Base-by-base conservation (phyloP, 2,329 filamentous ascomycete genomes). In the Canariomyces notabilis region DNA sequence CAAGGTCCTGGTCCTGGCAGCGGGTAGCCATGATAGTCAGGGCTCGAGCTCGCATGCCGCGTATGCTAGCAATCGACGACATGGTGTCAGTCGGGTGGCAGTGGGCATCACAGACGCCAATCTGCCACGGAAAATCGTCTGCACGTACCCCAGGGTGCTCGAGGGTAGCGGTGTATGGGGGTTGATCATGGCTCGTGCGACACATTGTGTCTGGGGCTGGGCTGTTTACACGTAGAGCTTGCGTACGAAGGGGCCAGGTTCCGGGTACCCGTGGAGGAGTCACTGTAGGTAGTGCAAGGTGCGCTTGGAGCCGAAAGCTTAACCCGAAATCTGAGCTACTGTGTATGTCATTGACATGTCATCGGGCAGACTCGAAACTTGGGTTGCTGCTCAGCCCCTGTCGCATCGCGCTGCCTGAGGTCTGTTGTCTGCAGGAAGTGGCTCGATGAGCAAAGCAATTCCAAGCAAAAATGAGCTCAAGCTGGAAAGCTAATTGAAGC, bases 61-160 rank as follows among this genome's bases (percentile, higher is more conserved):
- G 68, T 33, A 91, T 81, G 11, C 62, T 64, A 9, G 70, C 55
- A 39, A 86, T 65, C 15, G 74, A 79, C 34, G 73, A 66, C 76
- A 89, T 82, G 16, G 82, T 87, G 64, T 91, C 87, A 21, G 87
- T 91, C 4, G 87, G 87, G 62, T 93, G 87, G 64, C 87, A 91
- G 69, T 93, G 87, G 18, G 87, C 85, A 61, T 93, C 87, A 61
- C 76, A 87, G 49, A 88, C 72, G 39, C 82, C 83, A 23, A 83
- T 65, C 46, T 83, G 73, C 85, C 85, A 89, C 11, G 85, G 85
- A 55, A 83, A 82, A 20, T 66, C 60, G 44, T 65, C 61, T 22
- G 34, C 29, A 37, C 19, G 43, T n/a, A 8, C n/a, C 12, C 42
- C 42, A 43, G 49, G n/a, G 18, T 33, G 44, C 31, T 22, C 19